Evolutionary conservation across 2,329 filamentous ascomycete genomes (phyloP), one percentile per base, ranked within the genome.

Genomic region (Epichloe uncinata): DNA sequence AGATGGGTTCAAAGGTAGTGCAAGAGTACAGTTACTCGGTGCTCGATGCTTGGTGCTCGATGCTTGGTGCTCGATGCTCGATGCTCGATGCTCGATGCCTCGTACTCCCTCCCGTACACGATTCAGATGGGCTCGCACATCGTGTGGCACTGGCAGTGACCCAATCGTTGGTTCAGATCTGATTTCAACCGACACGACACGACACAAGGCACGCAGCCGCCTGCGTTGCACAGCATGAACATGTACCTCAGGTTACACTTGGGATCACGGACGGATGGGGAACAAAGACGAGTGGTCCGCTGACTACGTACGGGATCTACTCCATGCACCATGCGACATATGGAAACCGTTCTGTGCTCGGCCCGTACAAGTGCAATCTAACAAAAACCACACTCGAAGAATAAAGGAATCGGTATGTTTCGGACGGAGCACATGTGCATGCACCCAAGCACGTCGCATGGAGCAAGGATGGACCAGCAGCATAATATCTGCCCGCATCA

Each of bases 71-170:
- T 26, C 1, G 22, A 2, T 26, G 22, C 22, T 7, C 2, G 2
- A 2, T 26, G 22, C 43, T 45, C 43, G 34, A 37, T 35, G 34
- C 37, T 26, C 12, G 44, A 34, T 37, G 43, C 44, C 35, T 45
- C 8, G 44, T 26, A 36, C 44, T 26, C 35, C 43, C 16, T 36
- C 15, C 15, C 2, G 13, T 36, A 16, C 15, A 30, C 46, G 16
- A 48, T 48, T 30, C 30, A 42, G 46, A 47, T 41, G 26, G 38
- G 26, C 38, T 48, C 16, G 46, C 37, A 48, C 30, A 36, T 40
- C 36, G 30, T 20, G 37, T 30, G 37, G 46, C 46, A 42, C 46
- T 16, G 36, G n/a, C 9, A 16, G 30, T 34, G 46, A 34, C 35
- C 26, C 38, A 48, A 13, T 30, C 16, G 38, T 35, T 42, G 46